Evolutionary conservation across 1,139 yeast species (phyloP).

Genomic region (Blastobotrys apis): DNA sequence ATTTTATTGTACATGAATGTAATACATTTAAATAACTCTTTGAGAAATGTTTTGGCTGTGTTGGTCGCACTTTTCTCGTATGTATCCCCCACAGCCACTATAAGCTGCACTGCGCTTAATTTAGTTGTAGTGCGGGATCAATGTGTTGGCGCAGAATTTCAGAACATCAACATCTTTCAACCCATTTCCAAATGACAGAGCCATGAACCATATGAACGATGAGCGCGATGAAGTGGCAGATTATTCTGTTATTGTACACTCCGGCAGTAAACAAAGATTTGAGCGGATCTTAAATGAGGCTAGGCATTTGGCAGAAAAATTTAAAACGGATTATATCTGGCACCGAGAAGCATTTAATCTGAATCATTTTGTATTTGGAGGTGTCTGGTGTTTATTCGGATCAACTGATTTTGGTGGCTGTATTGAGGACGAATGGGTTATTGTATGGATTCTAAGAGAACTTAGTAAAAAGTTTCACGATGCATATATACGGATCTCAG

Average conservation of each 20-base stretch:
- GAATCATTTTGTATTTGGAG: conserved; percentile 13
- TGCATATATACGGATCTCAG: conserved; percentile 47
- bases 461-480: conserved; percentile 37
- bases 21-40: too few species aligned
- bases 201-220: not conserved
- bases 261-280: conserved; percentile 4
- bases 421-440: conserved; percentile 45
- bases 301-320: conserved; percentile 2
- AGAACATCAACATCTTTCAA: not conserved
- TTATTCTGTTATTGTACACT: conserved; percentile 9
- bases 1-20: too few species aligned
- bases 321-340: conserved; percentile 28
- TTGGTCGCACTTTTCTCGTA: too few species aligned
- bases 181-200: too few species aligned
- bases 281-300: conserved; percentile 7
- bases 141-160: not conserved
- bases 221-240: conserved; percentile 12
- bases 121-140: not conserved
- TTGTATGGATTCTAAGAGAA: conserved; percentile 41
- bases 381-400: conserved; percentile 41
- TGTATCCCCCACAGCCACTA: too few species aligned
- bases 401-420: conserved; percentile 43
- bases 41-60: too few species aligned
- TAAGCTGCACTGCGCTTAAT: too few species aligned
- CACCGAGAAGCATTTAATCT: conserved; percentile 26